These are phyloP conservation scores for Torulaspora delbrueckii DNA, from an alignment of 805 yeast species.

Conservation along the genomic window DNA sequence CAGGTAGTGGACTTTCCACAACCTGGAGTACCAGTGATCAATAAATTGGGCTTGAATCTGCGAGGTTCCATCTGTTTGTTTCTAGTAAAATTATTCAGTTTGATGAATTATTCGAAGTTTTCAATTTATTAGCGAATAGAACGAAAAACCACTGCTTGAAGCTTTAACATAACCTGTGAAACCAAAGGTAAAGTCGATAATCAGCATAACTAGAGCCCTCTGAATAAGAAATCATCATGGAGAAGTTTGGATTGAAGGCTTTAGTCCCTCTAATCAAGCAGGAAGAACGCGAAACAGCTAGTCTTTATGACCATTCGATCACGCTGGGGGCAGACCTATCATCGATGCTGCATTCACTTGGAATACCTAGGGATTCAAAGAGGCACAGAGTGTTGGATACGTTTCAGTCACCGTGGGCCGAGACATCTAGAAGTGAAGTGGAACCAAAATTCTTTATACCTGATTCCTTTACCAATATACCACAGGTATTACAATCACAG, in stretches of 20 bases:
- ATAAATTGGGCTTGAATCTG: conserved; percentile 57
- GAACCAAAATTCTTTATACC: conserved; percentile 79
- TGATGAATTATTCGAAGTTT: not conserved
- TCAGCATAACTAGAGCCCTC: not conserved
- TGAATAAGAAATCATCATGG: conserved; percentile 15
- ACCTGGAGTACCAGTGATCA: conserved; percentile 92
- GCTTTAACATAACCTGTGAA: not conserved
- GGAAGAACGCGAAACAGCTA: conserved; percentile 23
- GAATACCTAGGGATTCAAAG: conserved; percentile 25
- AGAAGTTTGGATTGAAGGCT: conserved; percentile 33
- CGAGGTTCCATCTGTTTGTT: conserved; percentile 15
- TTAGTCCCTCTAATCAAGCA: conserved; percentile 32
- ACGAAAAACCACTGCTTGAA: not conserved
- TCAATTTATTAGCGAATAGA: not conserved
- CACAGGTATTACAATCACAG: conserved; percentile 30
- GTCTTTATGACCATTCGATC: conserved; percentile 32
- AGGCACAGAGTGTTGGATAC: conserved; percentile 38
- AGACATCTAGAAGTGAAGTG: conserved; percentile 82
- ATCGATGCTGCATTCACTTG: conserved; percentile 33
- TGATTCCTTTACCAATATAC: conserved; percentile 41
- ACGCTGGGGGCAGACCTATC: conserved; percentile 35
- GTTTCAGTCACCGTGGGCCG: conserved; percentile 93
- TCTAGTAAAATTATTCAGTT: not conserved
- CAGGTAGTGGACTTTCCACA: conserved; percentile 37
- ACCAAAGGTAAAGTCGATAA: not conserved